Evolutionary conservation across 257 asterid genomes (phyloP), one percentile per base, ranked within the genome.

Genomic region (Salvia splendens): DNA sequence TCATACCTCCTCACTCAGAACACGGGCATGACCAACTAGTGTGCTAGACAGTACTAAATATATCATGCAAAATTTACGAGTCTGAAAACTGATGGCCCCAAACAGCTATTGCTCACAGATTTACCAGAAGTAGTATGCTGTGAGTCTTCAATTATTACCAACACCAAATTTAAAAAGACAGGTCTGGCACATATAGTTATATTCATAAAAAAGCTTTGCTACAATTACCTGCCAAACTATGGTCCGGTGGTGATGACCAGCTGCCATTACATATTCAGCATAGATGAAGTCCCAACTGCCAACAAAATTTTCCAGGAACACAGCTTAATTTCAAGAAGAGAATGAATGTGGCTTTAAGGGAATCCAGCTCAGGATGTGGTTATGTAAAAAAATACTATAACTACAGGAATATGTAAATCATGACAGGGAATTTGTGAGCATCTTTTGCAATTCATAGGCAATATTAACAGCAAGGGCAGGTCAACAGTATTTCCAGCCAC

Each of bases 251-350:
- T 91, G 87, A 77, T 82, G 83, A 75, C 97, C 99, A 67, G 99
- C 97, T 74, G 85, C 97, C 99, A 91, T 91, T 28, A 91, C 96
- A 68, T 94, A 94, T 76, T 94, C 99, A 16, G 97, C 96, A 42
- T 94, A 94, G 66, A 94, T 94, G 86, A 88, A 91, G 74, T 94
- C 99, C 99, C 99, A 94, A 73, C 99, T 94, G 86, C 79, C 74
- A 67, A 65, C 15, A 64, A 14, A 66, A 75, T 49, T 32, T 15
- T 32, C 51, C 49, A 59, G 20, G 28, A 69, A 12, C 54, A 47
- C 33, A 41, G 36, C 47, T 5, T 32, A 38, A 62, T 43, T 40
- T 10, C 3, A 43, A 43, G 46, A 53, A 48, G 35, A 33, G 5
- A 70, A 48, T 2, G 12, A 35, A 53, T 16, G n/a, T 43, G 52